Evolutionary conservation across 2,329 filamentous ascomycete genomes (phyloP).

Genomic region (Penicillium sumatraense): DNA sequence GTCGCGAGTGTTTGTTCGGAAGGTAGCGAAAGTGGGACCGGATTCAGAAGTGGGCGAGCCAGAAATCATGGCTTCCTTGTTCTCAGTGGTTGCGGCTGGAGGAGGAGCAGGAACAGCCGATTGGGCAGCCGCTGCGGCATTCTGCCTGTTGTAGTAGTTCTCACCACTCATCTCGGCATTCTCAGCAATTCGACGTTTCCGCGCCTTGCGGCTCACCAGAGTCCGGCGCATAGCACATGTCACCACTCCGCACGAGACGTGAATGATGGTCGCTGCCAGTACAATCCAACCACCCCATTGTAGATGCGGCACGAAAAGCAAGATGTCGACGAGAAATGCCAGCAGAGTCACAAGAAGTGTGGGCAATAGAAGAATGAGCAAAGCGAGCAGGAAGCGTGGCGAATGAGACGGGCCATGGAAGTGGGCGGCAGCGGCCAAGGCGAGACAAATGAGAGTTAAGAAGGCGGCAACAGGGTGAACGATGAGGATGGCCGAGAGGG

Average conservation of each 20-base stretch:
- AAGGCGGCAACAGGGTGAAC: conserved; percentile 90
- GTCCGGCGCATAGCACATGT: conserved; percentile 95
- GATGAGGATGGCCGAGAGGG: conserved; percentile 85
- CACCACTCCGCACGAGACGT: conserved; percentile 79
- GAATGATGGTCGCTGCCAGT: conserved; percentile 82
- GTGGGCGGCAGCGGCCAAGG: conserved; percentile 79
- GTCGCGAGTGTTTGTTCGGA: conserved; percentile 36
- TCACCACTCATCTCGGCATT: conserved; percentile 97
- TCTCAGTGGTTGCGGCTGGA: conserved; percentile 43
- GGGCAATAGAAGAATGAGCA: conserved; percentile 85
- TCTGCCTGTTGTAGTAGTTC: conserved; percentile 77
- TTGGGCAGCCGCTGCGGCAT: conserved; percentile 38
- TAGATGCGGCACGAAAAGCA: conserved; percentile 92
- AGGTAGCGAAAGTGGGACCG: conserved; percentile 54
- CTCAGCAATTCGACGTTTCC: conserved; percentile 86
- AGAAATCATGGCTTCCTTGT: conserved; percentile 63
- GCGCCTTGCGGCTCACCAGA: conserved; percentile 87
- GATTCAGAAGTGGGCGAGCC: conserved; percentile 59
- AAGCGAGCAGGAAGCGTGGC: conserved; percentile 78
- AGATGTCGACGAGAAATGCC: conserved; percentile 89
- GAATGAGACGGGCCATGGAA: conserved; percentile 89
- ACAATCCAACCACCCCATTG: conserved; percentile 95
- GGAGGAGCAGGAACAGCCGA: conserved; percentile 16
- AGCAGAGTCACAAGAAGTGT: conserved; percentile 82
- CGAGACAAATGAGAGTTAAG: conserved; percentile 81